Evolutionary conservation across 2,329 filamentous ascomycete genomes (phyloP).

Genomic region (Nakataea oryzae): DNA sequence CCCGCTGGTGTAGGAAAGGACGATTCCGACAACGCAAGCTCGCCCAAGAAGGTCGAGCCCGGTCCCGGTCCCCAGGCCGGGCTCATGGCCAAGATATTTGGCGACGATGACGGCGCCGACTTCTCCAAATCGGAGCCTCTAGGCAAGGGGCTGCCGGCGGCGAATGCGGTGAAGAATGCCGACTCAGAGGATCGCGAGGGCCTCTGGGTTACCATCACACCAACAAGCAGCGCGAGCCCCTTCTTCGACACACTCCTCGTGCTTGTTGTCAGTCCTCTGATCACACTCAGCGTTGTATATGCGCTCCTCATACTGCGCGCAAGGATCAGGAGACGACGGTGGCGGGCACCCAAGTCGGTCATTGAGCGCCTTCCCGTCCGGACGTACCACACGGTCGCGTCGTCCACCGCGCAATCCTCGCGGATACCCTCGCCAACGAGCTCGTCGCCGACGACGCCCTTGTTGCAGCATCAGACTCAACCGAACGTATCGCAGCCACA

Average conservation of each 20-base stretch:
- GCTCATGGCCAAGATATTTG: constrained; percentile 39
- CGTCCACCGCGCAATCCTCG: constrained; percentile 45
- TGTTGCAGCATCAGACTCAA: constrained; percentile 56
- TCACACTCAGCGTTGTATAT: constrained; percentile 89
- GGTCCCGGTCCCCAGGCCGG: constrained; percentile 13
- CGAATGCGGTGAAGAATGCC: constrained; percentile 11
- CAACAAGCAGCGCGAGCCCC: constrained; percentile 77
- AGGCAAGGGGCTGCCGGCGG: constrained; percentile 4
- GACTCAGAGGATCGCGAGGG: constrained; percentile 51
- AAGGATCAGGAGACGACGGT: constrained; percentile 77
- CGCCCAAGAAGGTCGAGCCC: constrained; percentile 16
- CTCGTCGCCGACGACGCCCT: constrained; percentile 66
- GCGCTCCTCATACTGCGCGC: constrained; percentile 78
- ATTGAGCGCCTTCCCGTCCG: constrained; percentile 91
- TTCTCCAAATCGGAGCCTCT: constrained; percentile 16
- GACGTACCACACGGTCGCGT: constrained; percentile 79
- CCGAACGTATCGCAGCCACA: constrained; percentile 62
- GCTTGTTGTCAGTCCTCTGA: constrained; percentile 84
- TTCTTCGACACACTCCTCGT: constrained; percentile 97
- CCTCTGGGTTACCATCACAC: constrained; percentile 93
- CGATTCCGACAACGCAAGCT: constrained; percentile 27
- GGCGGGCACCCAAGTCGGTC: constrained; percentile 95
- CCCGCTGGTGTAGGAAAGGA: background rate
- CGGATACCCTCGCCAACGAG: constrained; percentile 52
- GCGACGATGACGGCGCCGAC: constrained; percentile 27